Conservation (phyloP, 2,329 filamentous ascomycete genomes). For the Paracoccidioides brasiliensis region DNA sequence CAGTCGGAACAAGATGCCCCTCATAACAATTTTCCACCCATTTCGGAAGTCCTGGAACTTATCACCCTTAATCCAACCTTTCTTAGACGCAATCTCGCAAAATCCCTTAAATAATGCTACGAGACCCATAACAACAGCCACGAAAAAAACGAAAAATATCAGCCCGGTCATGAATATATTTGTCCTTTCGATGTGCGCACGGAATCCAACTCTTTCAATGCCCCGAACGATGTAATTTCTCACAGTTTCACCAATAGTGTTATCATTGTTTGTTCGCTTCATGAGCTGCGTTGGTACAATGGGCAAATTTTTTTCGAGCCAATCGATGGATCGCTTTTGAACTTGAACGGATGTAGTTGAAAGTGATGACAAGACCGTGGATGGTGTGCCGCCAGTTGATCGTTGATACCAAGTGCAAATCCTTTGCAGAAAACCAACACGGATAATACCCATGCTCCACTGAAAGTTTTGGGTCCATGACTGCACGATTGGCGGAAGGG, state of each 20-base stretch:
- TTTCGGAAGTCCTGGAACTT: conserved; percentile 90
- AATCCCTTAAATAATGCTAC: conserved; percentile 69
- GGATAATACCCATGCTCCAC: conserved; percentile 95
- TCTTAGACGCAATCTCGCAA: conserved; percentile 62
- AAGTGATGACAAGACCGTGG: conserved; percentile 62
- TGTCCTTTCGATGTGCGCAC: conserved; percentile 68
- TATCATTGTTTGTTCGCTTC: conserved; percentile 39
- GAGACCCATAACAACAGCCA: conserved; percentile 57
- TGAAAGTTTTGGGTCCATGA: conserved; percentile 97
- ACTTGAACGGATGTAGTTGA: conserved; percentile 70
- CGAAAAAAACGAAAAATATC: conserved; percentile 76
- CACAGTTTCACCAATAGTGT: conserved; percentile 40
- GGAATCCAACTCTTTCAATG: conserved; percentile 81
- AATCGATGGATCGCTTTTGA: conserved; percentile 49
- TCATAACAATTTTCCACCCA: conserved; percentile 82
- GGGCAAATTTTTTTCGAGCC: conserved; percentile 16
- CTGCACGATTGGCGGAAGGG: conserved; percentile 73
- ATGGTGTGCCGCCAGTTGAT: conserved; percentile 74
- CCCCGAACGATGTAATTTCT: conserved; percentile 51
- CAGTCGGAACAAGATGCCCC: conserved; percentile 85
- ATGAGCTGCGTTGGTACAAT: conserved; percentile 32
- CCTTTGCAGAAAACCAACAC: conserved; percentile 69
- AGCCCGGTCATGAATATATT: conserved; percentile 91
- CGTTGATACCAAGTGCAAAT: conserved; percentile 95
- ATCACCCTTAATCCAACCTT: conserved; percentile 66